Evolutionary conservation across 768 basidiomycete genomes (phyloP).

Genomic region (Leucogyrophana mollusca): DNA sequence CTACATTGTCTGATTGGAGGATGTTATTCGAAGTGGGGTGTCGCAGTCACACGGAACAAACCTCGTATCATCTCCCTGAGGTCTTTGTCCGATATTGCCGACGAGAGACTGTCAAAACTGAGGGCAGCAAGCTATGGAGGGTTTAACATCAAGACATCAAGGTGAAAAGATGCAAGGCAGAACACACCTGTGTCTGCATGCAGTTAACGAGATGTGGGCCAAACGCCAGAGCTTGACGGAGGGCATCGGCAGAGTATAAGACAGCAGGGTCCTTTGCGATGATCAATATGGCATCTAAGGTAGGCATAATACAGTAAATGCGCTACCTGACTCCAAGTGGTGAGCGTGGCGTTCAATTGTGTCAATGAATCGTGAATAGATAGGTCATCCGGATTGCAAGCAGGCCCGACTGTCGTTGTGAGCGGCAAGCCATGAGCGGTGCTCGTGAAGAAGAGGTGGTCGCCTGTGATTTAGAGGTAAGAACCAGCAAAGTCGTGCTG

Average conservation of each 20-base stretch:
- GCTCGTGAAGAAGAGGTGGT: background rate
- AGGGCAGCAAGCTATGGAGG: background rate
- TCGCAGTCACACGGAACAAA: background rate
- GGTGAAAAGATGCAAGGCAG: too few relatives aligned
- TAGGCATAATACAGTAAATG: too few relatives aligned
- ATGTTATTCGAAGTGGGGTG: background rate
- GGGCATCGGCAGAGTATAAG: background rate
- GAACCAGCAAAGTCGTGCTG: background rate
- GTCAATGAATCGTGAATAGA: background rate
- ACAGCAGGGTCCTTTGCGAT: background rate
- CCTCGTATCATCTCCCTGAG: constrained; percentile 6
- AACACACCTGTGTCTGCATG: constrained; percentile 4
- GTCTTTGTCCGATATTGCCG: constrained; percentile 3
- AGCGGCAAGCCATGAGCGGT: background rate
- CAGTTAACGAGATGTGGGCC: background rate
- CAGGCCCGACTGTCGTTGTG: background rate
- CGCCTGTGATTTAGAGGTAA: background rate
- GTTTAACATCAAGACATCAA: background rate
- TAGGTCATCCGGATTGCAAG: background rate
- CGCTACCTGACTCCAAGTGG: constrained; percentile 1
- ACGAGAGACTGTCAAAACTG: background rate
- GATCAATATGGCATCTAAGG: background rate
- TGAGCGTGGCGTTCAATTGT: background rate
- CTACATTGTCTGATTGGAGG: background rate
- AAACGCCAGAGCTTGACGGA: constrained; percentile 1